Evolutionary conservation across 352 stramenopile genomes (phyloP).

Genomic region (Pythium brachiatum): DNA sequence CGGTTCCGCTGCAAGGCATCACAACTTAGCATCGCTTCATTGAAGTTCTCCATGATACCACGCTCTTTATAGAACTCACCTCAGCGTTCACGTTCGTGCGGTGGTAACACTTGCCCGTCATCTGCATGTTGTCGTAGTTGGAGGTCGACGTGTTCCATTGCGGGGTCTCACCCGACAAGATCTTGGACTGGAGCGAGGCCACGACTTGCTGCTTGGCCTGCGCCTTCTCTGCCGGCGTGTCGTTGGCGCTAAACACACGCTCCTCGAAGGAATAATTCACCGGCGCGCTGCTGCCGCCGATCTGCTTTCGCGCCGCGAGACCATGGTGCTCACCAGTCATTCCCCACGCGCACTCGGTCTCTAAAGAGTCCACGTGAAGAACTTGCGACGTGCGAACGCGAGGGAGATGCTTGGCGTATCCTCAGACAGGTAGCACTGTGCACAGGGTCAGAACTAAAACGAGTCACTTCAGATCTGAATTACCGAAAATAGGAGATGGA

Average conservation of each 20-base stretch:
- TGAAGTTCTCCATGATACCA: background rate
- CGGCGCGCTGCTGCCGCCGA: conserved; percentile 53
- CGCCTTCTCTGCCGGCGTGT: conserved; percentile 56
- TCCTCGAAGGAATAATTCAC: conserved; percentile 74
- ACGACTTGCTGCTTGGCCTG: conserved; percentile 61
- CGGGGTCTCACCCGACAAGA: conserved; percentile 51
- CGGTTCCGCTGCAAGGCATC: conserved; percentile 53
- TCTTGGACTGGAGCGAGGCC: conserved; percentile 55
- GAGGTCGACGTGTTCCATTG: conserved; percentile 65
- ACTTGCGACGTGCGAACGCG: background rate
- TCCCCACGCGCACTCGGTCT: no score
- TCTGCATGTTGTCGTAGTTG: conserved; percentile 73
- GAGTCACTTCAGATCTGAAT: conserved; percentile 10
- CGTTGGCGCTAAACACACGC: conserved; percentile 60
- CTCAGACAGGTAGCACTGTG: conserved; percentile 6
- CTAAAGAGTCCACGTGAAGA: background rate
- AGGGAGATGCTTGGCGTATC: background rate
- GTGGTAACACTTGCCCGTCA: conserved; percentile 74
- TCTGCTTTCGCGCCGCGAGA: conserved; percentile 49
- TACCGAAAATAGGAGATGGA: conserved; percentile 21
- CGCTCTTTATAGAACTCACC: conserved; percentile 25
- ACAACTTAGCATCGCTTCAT: background rate
- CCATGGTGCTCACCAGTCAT: conserved; percentile 15
- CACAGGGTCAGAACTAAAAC: conserved; percentile 4
- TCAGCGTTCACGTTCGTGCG: conserved; percentile 76